These are phyloP conservation scores for Vigna nakashimae DNA, from an alignment of 306 rosid genomes.

Conservation along the genomic window DNA sequence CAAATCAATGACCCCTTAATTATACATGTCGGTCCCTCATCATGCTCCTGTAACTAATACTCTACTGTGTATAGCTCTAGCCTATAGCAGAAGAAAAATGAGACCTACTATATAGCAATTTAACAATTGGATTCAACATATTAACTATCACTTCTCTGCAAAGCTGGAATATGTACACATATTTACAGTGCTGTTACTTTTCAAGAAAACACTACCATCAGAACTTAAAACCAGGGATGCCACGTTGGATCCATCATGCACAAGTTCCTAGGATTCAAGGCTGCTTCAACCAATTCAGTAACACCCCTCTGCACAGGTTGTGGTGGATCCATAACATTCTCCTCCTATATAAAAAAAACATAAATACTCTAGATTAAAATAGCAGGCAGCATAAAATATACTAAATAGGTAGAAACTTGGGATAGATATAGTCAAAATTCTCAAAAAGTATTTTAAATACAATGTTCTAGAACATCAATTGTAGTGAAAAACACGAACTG, in stretches of 20 bases:
- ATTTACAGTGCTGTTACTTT: constrained; percentile 32
- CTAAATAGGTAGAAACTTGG: background rate
- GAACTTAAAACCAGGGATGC: constrained; percentile 94
- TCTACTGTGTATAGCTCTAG: constrained; percentile 11
- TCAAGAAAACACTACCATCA: constrained; percentile 6
- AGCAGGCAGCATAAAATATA: background rate
- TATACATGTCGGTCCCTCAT: background rate
- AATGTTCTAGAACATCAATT: background rate
- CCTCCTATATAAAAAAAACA: constrained; percentile 66
- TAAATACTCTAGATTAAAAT: constrained; percentile 18
- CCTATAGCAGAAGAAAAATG: background rate
- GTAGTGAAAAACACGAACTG: background rate
- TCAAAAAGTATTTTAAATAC: background rate
- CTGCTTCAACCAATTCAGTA: constrained; percentile 94
- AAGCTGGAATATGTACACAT: constrained; percentile 37
- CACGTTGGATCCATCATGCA: constrained; percentile 99
- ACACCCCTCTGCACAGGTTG: constrained; percentile 95
- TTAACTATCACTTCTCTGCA: constrained; percentile 1
- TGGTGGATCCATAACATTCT: constrained; percentile 86
- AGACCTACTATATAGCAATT: constrained; percentile 3
- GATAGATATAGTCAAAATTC: constrained; percentile 5
- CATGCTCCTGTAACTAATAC: background rate
- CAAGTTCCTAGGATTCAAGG: constrained; percentile 88
- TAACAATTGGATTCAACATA: constrained; percentile 18
- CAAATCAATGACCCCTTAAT: constrained; percentile 24